Evolutionary conservation across 2,329 filamentous ascomycete species (phyloP).

Genomic region (Xylariaceae sp.): DNA sequence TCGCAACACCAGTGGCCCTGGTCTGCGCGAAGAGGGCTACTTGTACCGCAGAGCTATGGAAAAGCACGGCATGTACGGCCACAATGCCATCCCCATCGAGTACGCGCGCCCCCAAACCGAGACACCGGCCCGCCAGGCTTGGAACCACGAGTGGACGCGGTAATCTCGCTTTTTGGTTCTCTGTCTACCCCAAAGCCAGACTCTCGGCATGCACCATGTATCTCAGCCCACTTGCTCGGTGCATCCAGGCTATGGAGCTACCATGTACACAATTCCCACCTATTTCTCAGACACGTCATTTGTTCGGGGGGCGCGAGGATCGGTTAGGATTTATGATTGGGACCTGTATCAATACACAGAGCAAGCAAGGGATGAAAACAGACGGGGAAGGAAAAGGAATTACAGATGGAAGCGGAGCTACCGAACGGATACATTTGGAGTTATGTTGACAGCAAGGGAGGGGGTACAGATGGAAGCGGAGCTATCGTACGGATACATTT

Average conservation of each 20-base stretch:
- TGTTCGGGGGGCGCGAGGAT: background rate
- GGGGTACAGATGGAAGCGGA: too few species aligned
- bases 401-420: background rate
- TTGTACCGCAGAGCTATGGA: conserved; percentile 85
- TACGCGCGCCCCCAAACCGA: conserved; percentile 84
- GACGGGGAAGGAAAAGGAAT: too few species aligned
- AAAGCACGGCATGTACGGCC: conserved; percentile 77
- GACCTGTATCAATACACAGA: background rate
- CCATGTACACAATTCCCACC: background rate
- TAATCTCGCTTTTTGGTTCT: conserved; percentile 23
- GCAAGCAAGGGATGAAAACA: background rate
- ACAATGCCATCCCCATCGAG: conserved; percentile 78
- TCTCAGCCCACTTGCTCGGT: background rate
- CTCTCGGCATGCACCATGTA: background rate
- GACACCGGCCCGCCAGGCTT: conserved; percentile 69
- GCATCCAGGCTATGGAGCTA: background rate
- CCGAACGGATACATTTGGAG: background rate
- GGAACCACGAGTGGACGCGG: conserved; percentile 90
- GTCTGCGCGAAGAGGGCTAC: conserved; percentile 57
- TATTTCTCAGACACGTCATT: background rate
- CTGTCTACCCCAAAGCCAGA: background rate
- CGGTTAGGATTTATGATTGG: too few species aligned
- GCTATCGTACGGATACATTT: background rate
- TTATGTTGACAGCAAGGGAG: background rate
- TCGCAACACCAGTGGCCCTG: conserved; percentile 53